Evolutionary conservation across 2,329 filamentous ascomycete species (phyloP), one percentile per base, ranked within the genome.

Genomic region (Tolypocladium nubicola): DNA sequence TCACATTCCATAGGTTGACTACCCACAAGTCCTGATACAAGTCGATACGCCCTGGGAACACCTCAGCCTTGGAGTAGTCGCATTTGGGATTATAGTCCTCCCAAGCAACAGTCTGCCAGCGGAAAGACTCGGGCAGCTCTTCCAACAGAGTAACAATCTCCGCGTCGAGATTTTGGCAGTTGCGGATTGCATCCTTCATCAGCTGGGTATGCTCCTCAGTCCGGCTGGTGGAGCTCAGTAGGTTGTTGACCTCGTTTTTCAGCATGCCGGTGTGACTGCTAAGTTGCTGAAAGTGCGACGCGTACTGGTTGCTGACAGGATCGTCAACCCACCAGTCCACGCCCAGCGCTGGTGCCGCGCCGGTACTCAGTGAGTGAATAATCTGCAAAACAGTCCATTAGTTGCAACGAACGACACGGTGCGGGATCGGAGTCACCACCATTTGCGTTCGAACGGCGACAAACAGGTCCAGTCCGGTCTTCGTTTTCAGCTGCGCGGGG

Each of bases 11-110:
- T 14, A 81, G 71, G 59, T 74, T 78, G 19, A 77, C 78, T 47
- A 81, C 77, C 74, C 77, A 83, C 49, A 84, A 71, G 66, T 85
- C 81, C n/a, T 70, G 67, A 63, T 84, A 85, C 10, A 79, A 71
- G 63, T 86, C 82, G n/a, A 85, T 76, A 14, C 79, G 75, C 5
- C 82, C 82, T 0, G 82, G 82, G 62, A 78, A 85, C 0, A 82
- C 79, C 60, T 83, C 80, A 2, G 79, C 76, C 57, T 72, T 71
- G 23, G 70, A 63, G 60, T 80, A 80, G 65, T 84, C 77, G 40
- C 76, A 76, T 47, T 73, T 73, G 0, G 77, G 75, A 11, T 80
- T 73, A 61, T 76, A 73, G 58, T 80, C 76, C 58, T 82, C 78
- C 81, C 81, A 85, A 2, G 77, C 78, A 1, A 82, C 77, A 1